Evolutionary conservation across 345 rosid species (phyloP).

Genomic region (Pistacia integerrima): DNA sequence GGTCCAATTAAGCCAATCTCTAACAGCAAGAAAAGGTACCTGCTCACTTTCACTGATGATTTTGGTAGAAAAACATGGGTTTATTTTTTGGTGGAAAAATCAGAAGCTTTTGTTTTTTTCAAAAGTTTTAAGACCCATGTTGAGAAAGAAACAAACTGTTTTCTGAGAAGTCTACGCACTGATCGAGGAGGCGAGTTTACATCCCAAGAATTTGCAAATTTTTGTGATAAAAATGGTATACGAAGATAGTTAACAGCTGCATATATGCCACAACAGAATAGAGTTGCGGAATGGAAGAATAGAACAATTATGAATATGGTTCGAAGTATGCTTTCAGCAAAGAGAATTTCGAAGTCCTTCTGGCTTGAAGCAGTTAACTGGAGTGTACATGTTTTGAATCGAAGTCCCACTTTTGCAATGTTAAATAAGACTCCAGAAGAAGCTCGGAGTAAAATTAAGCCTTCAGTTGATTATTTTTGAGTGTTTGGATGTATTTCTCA

Average conservation of each 20-base stretch:
- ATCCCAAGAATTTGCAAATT: not conserved
- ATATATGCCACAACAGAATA: not conserved
- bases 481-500: not conserved
- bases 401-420: too few species aligned
- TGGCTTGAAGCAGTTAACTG: too few species aligned
- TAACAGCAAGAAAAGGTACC: too few species aligned
- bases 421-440: not conserved
- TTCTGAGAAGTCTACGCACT: not conserved
- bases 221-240: not conserved
- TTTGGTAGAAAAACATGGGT: conserved; percentile 1
- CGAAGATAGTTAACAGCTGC: not conserved
- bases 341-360: too few species aligned
- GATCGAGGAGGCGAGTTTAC: not conserved
- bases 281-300: too few species aligned
- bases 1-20: too few species aligned
- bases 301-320: too few species aligned
- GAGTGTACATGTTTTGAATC: too few species aligned
- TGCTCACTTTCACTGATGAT: conserved; percentile 13
- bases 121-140: not conserved
- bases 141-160: not conserved
- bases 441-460: not conserved
- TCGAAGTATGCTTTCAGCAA: too few species aligned
- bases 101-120: too few species aligned
- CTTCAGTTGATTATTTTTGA: not conserved
- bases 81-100: too few species aligned